Evolutionary conservation across 2,329 filamentous ascomycete genomes (phyloP).

Genomic region (Trichoderma breve): DNA sequence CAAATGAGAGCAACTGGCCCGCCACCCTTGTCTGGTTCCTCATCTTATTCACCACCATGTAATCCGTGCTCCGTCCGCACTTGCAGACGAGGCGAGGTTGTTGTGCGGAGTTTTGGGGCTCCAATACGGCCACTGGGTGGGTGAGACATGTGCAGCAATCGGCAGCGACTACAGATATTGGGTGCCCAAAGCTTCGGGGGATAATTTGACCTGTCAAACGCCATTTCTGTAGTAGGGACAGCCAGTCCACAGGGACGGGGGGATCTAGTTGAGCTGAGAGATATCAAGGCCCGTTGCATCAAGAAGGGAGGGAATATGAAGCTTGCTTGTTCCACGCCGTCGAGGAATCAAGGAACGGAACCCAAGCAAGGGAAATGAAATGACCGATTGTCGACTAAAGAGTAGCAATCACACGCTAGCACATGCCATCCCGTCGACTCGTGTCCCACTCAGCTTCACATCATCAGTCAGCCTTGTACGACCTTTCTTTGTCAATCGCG

Average conservation of each 20-base stretch:
- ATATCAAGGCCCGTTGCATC: not conserved
- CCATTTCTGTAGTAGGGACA: not conserved
- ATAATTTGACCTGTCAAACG: not conserved
- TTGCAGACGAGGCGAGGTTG: not conserved
- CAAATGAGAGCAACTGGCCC: not conserved
- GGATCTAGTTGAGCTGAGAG: not conserved
- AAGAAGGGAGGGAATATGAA: not conserved
- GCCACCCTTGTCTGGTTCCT: not conserved
- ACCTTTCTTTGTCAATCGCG: slow-evolving; percentile 2
- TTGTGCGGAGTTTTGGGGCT: not conserved
- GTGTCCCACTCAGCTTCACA: not conserved
- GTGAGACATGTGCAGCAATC: not conserved
- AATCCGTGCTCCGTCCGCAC: not conserved
- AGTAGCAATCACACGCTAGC: not conserved
- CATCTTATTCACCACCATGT: slow-evolving; percentile 1
- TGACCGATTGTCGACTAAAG: not conserved
- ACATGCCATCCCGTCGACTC: not conserved
- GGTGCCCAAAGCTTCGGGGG: not conserved
- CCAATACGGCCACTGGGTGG: not conserved
- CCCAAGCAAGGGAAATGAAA: not conserved
- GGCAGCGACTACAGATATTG: not conserved
- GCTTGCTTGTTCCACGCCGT: not conserved
- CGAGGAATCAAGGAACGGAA: not conserved
- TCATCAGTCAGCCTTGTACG: not conserved
- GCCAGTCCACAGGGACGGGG: not conserved